These are phyloP conservation scores for Stachybotrys echinatus DNA, from an alignment of 2,329 filamentous ascomycete species.

Conservation along the genomic window DNA sequence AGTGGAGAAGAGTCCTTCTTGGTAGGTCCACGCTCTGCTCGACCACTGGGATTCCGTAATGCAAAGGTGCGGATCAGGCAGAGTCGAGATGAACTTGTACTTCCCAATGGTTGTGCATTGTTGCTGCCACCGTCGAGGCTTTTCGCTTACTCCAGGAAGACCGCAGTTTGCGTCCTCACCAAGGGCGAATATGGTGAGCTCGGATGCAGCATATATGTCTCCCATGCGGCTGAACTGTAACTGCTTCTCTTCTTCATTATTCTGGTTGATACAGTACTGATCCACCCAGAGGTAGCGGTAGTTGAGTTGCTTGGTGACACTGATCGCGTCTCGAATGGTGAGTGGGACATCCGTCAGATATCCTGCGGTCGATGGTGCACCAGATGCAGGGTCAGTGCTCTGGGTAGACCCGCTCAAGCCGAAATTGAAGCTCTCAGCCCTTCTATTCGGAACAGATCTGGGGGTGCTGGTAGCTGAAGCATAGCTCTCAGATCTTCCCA, in stretches of 20 bases:
- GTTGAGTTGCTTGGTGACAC: background rate
- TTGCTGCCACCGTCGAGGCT: background rate
- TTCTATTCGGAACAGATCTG: too few relatives aligned
- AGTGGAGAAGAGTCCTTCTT: slow-evolving; percentile 1
- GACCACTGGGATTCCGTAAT: background rate
- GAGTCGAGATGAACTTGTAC: background rate
- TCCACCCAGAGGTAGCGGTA: slow-evolving; percentile 1
- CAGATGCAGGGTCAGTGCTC: background rate
- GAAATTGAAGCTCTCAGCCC: background rate
- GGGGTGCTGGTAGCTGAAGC: background rate
- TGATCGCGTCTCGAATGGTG: background rate
- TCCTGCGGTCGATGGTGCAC: background rate
- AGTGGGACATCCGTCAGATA: background rate
- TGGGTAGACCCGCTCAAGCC: background rate
- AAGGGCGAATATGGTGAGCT: background rate
- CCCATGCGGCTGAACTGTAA: background rate
- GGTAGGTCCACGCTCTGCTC: slow-evolving; percentile 1
- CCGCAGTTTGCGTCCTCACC: background rate
- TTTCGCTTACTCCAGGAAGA: background rate
- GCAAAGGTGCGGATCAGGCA: slow-evolving; percentile 2
- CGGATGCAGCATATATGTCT: background rate
- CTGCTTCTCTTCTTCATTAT: background rate
- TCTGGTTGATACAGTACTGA: slow-evolving; percentile 1
- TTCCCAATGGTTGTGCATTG: background rate
- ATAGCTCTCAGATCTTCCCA: background rate